Percentiles rank a stretch among this genome's conserved stretches.
These are phyloP conservation scores for Cutaneotrichosporon sp. DNA, from an alignment of 1,284 basidiomycete genomes.

Conservation along the genomic window DNA sequence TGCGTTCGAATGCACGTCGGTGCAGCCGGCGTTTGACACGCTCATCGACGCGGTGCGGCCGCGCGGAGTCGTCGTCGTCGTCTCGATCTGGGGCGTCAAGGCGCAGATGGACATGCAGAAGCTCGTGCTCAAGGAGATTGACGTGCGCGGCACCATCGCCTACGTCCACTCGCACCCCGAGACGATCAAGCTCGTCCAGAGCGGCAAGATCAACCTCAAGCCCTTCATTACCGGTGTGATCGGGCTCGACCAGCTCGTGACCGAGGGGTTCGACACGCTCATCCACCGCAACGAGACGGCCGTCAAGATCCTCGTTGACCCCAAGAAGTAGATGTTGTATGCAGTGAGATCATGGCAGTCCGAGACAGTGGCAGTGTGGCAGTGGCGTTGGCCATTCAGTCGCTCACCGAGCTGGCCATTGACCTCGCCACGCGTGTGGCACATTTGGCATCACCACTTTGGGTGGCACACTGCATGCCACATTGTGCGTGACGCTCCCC, in stretches of 20 bases:
- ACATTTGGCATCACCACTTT: background rate
- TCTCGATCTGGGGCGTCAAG: constrained; percentile 20
- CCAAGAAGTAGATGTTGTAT: background rate
- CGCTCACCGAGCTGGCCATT: no score
- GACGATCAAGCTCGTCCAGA: constrained; percentile 22
- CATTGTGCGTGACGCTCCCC: no score
- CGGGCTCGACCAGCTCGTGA: constrained; percentile 21
- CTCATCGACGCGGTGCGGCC: constrained; percentile 20
- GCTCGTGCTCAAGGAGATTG: constrained; percentile 25
- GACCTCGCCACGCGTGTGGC: background rate
- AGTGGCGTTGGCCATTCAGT: background rate
- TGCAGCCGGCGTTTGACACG: constrained; percentile 22
- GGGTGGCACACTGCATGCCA: no score
- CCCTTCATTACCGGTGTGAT: constrained; percentile 26
- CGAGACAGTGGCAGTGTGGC: background rate
- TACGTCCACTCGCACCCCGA: constrained; percentile 23
- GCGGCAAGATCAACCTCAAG: constrained; percentile 21
- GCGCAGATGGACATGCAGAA: constrained; percentile 18
- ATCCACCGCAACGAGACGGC: constrained; percentile 26
- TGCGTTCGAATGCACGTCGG: constrained; percentile 25
- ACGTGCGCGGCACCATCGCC: constrained; percentile 22
- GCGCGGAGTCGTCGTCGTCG: constrained; percentile 18
- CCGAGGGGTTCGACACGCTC: constrained; percentile 22
- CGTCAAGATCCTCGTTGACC: constrained; percentile 29
- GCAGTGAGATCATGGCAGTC: background rate